These are phyloP conservation scores for Rehmannia glutinosa DNA, from an alignment of 257 asterid species.

Conservation along the genomic window DNA sequence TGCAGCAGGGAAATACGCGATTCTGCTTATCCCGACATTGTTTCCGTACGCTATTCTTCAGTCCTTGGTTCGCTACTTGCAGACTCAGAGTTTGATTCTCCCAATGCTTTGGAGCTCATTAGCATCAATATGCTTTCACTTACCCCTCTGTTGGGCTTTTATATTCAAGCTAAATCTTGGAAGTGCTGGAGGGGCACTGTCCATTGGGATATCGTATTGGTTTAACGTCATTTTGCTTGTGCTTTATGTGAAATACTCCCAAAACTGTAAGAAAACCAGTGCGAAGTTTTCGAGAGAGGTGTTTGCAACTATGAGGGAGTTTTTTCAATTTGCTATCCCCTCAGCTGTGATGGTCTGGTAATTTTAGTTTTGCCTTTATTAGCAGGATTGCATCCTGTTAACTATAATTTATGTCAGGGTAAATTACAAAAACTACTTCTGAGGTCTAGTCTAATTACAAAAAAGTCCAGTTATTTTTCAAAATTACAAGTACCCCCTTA, in stretches of 20 bases:
- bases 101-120: conserved; percentile 36
- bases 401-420: background rate
- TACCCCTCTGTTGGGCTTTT: conserved; percentile 36
- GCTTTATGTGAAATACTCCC: conserved; percentile 30
- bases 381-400: background rate
- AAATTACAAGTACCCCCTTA: too few species aligned
- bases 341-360: conserved; percentile 45
- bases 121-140: conserved; percentile 17
- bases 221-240: conserved; percentile 33
- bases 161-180: conserved; percentile 33
- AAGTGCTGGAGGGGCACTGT: conserved; percentile 33
- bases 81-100: conserved; percentile 32
- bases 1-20: conserved; percentile 35
- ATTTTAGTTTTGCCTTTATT: background rate
- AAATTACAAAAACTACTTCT: too few species aligned
- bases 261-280: conserved; percentile 24
- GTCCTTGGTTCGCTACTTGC: conserved; percentile 30
- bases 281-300: conserved; percentile 24
- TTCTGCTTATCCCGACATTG: conserved; percentile 28
- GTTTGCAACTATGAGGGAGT: conserved; percentile 17
- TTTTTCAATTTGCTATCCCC: conserved; percentile 34
- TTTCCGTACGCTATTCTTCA: conserved; percentile 39
- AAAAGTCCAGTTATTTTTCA: too few species aligned
- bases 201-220: conserved; percentile 34
- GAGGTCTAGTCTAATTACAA: too few species aligned